phyloP scores from a whole-genome alignment of 345 rosid genomes.

The Cardamine resedifolia region DNA sequence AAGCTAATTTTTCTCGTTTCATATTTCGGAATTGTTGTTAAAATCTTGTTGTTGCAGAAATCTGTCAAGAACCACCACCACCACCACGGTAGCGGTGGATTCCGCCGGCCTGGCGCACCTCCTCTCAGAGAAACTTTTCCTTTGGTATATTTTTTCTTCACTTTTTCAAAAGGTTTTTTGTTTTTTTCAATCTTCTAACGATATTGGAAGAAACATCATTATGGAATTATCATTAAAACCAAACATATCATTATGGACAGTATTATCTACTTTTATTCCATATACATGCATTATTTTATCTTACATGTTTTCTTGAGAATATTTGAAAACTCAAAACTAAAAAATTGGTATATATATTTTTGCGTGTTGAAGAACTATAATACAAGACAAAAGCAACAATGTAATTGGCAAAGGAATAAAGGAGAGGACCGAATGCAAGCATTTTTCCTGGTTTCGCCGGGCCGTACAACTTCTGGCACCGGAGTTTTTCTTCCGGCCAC shows the following conservation, averaged over 20 bases:
- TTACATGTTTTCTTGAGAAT: background rate
- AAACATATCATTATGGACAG: background rate
- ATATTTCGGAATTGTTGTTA: background rate
- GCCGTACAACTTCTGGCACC: conserved; percentile 64
- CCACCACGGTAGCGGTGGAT: background rate
- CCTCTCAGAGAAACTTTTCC: conserved; percentile 12
- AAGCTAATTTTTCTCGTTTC: background rate
- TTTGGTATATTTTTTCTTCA: background rate
- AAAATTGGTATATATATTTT: background rate
- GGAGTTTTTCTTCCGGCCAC: conserved; percentile 88
- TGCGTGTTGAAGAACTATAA: conserved; percentile 30
- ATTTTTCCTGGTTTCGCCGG: conserved; percentile 59
- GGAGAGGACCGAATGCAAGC: conserved; percentile 80
- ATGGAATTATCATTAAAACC: background rate
- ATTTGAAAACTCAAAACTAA: background rate
- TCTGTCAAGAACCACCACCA: conserved; percentile 15
- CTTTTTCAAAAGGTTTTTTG: background rate
- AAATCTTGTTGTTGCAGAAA: background rate
- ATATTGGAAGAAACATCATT: background rate
- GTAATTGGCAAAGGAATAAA: conserved; percentile 32
- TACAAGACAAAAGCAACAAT: conserved; percentile 30
- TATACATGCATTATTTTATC: background rate
- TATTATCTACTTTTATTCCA: background rate
- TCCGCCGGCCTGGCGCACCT: background rate
- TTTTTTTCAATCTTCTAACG: background rate